A percentile compares a stretch with the other conserved stretches of the same genome.
Evolutionary conservation across 225 moss, liverwort and hornwort genomes (phyloP).

Genomic region (Asterella californica): DNA sequence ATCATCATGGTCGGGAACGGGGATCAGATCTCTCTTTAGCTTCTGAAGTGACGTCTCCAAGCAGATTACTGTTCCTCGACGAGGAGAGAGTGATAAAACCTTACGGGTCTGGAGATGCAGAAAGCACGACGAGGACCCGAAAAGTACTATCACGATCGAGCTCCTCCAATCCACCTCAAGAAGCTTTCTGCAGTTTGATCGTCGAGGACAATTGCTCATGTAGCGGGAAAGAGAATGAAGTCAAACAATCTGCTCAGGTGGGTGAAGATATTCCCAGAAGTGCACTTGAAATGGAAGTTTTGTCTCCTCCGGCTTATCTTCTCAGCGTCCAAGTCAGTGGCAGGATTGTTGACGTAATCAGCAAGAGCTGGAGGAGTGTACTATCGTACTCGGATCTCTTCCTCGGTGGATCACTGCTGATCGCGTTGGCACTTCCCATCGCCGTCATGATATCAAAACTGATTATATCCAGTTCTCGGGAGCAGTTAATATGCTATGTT

Average conservation of each 20-base stretch:
- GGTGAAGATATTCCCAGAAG: constrained; percentile 6
- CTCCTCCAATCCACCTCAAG: not conserved
- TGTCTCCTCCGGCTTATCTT: not conserved
- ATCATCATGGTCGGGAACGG: not conserved
- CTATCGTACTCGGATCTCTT: constrained; percentile 41
- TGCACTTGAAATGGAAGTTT: not conserved
- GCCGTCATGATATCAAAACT: constrained; percentile 40
- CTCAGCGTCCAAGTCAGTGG: not conserved
- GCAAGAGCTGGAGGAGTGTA: constrained; percentile 33
- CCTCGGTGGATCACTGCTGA: constrained; percentile 54
- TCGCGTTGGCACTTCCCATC: constrained; percentile 60
- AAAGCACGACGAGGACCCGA: not conserved
- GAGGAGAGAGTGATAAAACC: constrained; percentile 4
- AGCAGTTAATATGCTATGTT: not conserved
- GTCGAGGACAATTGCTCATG: constrained; percentile 28
- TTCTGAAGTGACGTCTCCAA: not conserved
- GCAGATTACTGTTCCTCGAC: not conserved
- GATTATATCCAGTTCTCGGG: not conserved
- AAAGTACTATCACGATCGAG: not conserved
- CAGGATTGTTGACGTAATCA: constrained; percentile 8
- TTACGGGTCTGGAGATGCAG: not conserved
- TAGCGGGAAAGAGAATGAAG: constrained; percentile 13
- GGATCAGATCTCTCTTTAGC: not conserved
- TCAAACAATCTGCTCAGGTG: constrained; percentile 11
- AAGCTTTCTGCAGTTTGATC: constrained; percentile 16